Conservation (phyloP, 2,329 filamentous ascomycete species). For the Phaeosphaeriaceae sp. region DNA sequence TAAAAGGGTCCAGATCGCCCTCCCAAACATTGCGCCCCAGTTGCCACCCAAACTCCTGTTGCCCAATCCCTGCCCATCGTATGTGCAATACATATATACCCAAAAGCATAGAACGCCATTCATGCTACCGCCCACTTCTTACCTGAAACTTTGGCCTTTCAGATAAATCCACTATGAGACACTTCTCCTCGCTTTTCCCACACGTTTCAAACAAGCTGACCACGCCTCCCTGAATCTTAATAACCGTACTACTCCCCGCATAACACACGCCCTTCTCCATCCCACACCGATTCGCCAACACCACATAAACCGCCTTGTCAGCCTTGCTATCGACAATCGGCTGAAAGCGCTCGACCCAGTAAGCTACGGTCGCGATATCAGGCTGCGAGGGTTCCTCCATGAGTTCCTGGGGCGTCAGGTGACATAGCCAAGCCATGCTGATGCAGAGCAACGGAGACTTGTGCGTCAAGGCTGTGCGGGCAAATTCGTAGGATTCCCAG, state of each 20-base stretch:
- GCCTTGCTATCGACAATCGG: slow-evolving; percentile 55
- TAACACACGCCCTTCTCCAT: slow-evolving; percentile 70
- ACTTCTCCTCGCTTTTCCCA: slow-evolving; percentile 71
- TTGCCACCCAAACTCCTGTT: no score
- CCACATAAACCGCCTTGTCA: slow-evolving; percentile 65
- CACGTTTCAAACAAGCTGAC: slow-evolving; percentile 73
- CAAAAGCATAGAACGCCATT: neutral
- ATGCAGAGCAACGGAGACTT: slow-evolving; percentile 70
- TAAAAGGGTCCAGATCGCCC: neutral
- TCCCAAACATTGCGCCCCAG: neutral
- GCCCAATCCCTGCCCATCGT: neutral
- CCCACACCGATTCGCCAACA: slow-evolving; percentile 75
- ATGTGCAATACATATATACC: neutral
- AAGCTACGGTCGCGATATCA: slow-evolving; percentile 74
- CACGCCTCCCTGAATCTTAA: slow-evolving; percentile 69
- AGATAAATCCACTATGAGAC: slow-evolving; percentile 71
- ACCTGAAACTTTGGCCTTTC: slow-evolving; percentile 46
- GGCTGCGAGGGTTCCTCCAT: slow-evolving; percentile 59
- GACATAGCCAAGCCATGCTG: slow-evolving; percentile 79
- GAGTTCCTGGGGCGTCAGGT: slow-evolving; percentile 57
- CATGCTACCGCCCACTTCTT: slow-evolving; percentile 30
- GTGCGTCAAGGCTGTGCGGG: slow-evolving; percentile 62
- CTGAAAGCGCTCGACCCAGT: slow-evolving; percentile 76
- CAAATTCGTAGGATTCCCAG: slow-evolving; percentile 64
- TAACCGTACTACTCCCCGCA: slow-evolving; percentile 74